These are phyloP conservation scores for Epichloe coenophiala DNA, from an alignment of 2,329 filamentous ascomycete genomes.

Conservation along the genomic window DNA sequence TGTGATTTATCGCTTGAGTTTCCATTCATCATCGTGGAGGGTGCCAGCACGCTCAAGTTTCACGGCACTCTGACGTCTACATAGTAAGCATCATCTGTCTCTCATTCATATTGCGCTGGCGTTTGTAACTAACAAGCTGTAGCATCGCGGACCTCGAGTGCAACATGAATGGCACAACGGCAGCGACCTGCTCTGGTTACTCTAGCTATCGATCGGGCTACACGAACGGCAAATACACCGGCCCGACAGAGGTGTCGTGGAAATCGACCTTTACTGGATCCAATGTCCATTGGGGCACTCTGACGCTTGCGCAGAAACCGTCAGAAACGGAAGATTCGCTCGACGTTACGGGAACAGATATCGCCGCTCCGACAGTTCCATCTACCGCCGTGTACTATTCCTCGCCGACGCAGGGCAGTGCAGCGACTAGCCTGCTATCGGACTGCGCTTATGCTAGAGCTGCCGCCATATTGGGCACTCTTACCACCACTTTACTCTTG, in stretches of 20 bases:
- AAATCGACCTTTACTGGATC: constrained; percentile 29
- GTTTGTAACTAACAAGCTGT: background rate
- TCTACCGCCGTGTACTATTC: constrained; percentile 6
- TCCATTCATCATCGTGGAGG: constrained; percentile 33
- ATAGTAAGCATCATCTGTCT: constrained; percentile 19
- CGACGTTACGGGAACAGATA: constrained; percentile 11
- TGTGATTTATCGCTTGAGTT: constrained; percentile 33
- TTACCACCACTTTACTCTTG: background rate
- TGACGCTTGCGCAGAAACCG: constrained; percentile 28
- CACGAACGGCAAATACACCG: constrained; percentile 23
- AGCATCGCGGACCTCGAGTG: constrained; percentile 33
- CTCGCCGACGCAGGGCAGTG: constrained; percentile 2
- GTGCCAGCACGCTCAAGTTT: constrained; percentile 29
- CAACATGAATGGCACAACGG: constrained; percentile 26
- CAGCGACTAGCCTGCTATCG: background rate
- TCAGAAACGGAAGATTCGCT: constrained; percentile 16
- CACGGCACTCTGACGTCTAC: constrained; percentile 29
- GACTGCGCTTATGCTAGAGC: background rate
- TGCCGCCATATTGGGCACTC: background rate
- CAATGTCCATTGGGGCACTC: constrained; percentile 29
- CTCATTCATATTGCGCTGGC: background rate
- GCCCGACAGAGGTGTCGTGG: constrained; percentile 31
- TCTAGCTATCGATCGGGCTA: constrained; percentile 29
- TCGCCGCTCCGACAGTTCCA: constrained; percentile 5
- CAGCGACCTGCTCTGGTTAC: constrained; percentile 34